Conservation (phyloP, 2,329 filamentous ascomycete species). For the Hymenoscyphus fructigenus region DNA sequence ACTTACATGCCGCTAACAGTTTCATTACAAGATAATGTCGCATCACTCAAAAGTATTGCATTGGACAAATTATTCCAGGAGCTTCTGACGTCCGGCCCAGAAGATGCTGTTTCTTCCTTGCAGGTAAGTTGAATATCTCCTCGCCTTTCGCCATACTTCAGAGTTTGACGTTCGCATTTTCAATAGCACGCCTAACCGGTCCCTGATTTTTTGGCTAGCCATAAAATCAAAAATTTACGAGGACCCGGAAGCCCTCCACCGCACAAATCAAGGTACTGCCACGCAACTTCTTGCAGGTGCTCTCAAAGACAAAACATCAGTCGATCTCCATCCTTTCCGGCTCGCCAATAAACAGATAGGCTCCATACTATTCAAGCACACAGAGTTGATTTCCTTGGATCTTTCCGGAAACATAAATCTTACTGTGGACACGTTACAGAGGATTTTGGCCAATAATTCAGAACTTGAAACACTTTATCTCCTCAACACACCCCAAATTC, state of each 20-base stretch:
- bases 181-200: neutral
- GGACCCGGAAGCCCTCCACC: neutral
- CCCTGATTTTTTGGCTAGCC: neutral
- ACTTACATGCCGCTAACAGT: no score
- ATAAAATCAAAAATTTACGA: neutral
- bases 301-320: neutral
- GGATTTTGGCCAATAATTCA: neutral
- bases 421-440: neutral
- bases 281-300: neutral
- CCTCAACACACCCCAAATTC: neutral
- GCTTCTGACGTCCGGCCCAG: neutral
- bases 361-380: neutral
- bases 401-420: neutral
- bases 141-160: neutral
- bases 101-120: neutral
- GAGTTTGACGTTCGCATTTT: neutral
- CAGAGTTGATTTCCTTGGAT: neutral
- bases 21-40: no score
- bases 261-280: neutral
- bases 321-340: neutral
- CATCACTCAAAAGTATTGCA: neutral
- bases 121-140: neutral
- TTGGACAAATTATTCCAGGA: neutral
- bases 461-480: neutral
- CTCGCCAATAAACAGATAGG: neutral